Base-by-base conservation (phyloP, 192 early-diverging fungal species). In the Backusella tuberculispora region DNA sequence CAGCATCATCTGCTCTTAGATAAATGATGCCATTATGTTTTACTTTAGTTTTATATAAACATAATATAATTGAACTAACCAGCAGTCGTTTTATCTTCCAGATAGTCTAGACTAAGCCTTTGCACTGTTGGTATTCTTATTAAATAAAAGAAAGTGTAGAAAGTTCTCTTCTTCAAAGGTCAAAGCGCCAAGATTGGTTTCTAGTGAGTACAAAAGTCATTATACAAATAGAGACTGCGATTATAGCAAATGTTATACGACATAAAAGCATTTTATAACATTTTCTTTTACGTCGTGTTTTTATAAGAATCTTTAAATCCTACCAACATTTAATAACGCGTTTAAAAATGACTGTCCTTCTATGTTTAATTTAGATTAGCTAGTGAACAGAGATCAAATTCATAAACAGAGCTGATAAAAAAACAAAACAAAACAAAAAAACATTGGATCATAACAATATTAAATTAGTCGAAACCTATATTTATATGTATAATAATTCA, bases 161-260 rank as follows among this genome's bases (percentile, higher is more conserved):
- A 56, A 26, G 53, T 56, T 56, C 53, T 56, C 53, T 56, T 56
- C 24, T 21, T 56, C 9, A 46, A 46, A 24, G 24, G 29, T 34
- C 2, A 9, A 56, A 56, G 21, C 19, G 53, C 53, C 53, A 56
- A 56, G 53, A 8, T 56, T 19, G 9, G 24, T n/a, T 26, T 10
- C 53, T 56, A 24, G 19, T 56, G 53, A 21, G 19, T 56, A 56
- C 53, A 56, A 56, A 53, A 56, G 19, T 17, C 10, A 24, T 56
- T 56, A 56, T 56, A 56, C 53, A 56, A 56, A 56, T 56, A 56
- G 24, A 21, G 53, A 56, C 53, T 56, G 19, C 17, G 19, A 56
- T 24, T 56, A 24, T 56, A 8, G 24, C 24, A 26, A 34, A 56
- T 24, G 53, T 56, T 56, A 12, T 56, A 56, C 53, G 21, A 56